Evolutionary conservation across 2,329 filamentous ascomycete genomes (phyloP), one percentile per base, ranked within the genome.

Genomic region (Hymenoscyphus salicellus): DNA sequence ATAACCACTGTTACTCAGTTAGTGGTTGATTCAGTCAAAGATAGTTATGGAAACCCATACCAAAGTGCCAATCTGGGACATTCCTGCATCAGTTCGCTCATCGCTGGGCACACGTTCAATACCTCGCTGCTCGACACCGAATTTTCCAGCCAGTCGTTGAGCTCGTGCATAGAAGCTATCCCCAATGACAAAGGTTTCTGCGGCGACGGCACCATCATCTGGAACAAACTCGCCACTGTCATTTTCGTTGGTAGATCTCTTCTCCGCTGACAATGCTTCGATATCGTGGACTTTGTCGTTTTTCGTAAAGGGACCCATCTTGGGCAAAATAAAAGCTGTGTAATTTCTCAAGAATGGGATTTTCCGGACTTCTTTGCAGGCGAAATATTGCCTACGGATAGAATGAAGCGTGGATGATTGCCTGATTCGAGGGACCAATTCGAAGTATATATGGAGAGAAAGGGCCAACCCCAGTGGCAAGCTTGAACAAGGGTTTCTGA

Each of bases 61-160:
- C 86, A 92, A 85, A 30, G 89, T 92, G 60, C 86, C 86, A 67
- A 91, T 84, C 71, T 91, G 89, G 72, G 84, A 79, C 75, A 89
- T 82, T 28, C 84, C 86, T 41, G 79, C 83, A 75, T 91, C 87
- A 5, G 83, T 87, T 70, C 89, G 80, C 78, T 92, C 89, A 71
- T 88, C 81, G 62, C 86, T 84, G 0, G 89, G 89, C 38, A 92
- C 89, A 58, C 89, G 83, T 78, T 93, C 89, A 65, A 93, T 91
- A 62, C 90, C 90, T 73, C 89, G 80, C 78, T 90, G 86, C 77
- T 93, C 90, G 62, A 93, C 84, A 52, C 87, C 84, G 67, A 89
- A 81, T 70, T 82, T 86, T 55, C 83, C 86, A 0, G 87, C 89
- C 16, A 90, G 71, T 33, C 86, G 82, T 75, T 89, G 88, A 0